Conservation (phyloP, 2,329 filamentous ascomycete genomes). For the Pestalotiopsis sp. region DNA sequence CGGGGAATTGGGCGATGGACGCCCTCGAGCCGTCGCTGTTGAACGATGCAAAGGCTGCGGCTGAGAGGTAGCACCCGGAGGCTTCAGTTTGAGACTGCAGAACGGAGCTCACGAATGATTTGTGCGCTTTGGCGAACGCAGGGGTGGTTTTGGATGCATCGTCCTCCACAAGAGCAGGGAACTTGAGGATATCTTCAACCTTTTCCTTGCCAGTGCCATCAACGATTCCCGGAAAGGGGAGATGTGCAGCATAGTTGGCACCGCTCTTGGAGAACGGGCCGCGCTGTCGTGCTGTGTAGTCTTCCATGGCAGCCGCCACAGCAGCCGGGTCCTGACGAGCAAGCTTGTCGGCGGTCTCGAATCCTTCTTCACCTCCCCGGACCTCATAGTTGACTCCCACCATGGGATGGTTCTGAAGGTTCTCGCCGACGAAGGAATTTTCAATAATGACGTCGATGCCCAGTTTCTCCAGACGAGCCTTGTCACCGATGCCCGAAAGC, state of each 20-base stretch:
- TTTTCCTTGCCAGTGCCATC: constrained; percentile 31
- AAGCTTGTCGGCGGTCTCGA: constrained; percentile 25
- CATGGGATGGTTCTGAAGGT: constrained; percentile 36
- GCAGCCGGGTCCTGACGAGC: constrained; percentile 21
- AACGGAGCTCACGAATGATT: constrained; percentile 7
- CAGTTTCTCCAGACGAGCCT: constrained; percentile 33
- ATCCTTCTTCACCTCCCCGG: constrained; percentile 13
- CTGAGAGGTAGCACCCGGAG: constrained; percentile 3
- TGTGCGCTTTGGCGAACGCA: neutral
- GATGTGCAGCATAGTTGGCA: constrained; percentile 21
- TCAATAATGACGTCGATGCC: constrained; percentile 35
- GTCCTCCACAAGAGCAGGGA: neutral
- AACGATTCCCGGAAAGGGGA: constrained; percentile 22
- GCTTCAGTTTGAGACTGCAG: neutral
- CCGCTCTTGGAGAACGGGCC: constrained; percentile 25
- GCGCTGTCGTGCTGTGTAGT: constrained; percentile 19
- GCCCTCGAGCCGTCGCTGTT: neutral
- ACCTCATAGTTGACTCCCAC: constrained; percentile 27
- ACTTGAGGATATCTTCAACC: constrained; percentile 18
- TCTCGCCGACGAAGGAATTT: constrained; percentile 40
- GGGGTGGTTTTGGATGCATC: neutral
- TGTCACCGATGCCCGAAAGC: constrained; percentile 42
- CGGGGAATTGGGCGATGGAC: neutral
- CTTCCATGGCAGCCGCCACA: constrained; percentile 23
- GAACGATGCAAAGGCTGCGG: neutral